Percentiles rank a stretch among this genome's conserved stretches.
phyloP scores from a whole-genome alignment of 108 stramenopile genomes.

The Licmophora abbreviata region DNA sequence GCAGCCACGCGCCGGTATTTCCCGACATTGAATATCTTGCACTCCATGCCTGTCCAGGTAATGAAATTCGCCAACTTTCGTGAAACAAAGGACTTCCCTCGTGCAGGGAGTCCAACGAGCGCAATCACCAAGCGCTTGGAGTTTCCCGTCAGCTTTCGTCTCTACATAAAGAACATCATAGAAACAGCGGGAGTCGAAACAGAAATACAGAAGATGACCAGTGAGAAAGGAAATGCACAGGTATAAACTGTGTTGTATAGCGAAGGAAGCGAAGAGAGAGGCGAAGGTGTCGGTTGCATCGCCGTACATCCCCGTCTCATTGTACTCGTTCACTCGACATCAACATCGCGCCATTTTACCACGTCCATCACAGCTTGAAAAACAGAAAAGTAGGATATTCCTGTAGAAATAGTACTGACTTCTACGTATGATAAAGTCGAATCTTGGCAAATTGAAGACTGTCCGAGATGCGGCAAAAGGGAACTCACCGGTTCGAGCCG shows the following conservation, averaged over 20 bases:
- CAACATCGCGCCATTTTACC: too few relatives aligned
- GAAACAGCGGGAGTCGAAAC: conserved; percentile 4
- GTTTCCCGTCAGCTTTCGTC: conserved; percentile 58
- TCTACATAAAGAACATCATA: conserved; percentile 26
- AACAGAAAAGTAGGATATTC: too few relatives aligned
- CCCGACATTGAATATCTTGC: conserved; percentile 87
- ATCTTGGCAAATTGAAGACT: neutral
- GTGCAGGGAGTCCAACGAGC: conserved; percentile 55
- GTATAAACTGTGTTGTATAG: neutral
- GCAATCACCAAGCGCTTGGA: conserved; percentile 52
- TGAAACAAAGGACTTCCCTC: conserved; percentile 82
- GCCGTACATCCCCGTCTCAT: too few relatives aligned
- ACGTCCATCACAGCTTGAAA: too few relatives aligned
- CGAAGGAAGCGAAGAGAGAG: neutral
- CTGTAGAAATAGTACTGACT: neutral
- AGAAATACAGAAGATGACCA: conserved; percentile 3
- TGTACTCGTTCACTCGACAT: too few relatives aligned
- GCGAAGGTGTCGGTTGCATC: neutral
- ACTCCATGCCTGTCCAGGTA: conserved; percentile 66
- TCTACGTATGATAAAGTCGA: neutral
- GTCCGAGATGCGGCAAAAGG: too few relatives aligned
- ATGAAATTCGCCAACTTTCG: conserved; percentile 76
- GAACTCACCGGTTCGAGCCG: conserved; percentile 70
- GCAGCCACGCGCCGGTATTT: conserved; percentile 70
- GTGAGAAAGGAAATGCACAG: conserved; percentile 4